Conservation (phyloP, 2,329 filamentous ascomycete genomes). For the Whalleya microplaca region DNA sequence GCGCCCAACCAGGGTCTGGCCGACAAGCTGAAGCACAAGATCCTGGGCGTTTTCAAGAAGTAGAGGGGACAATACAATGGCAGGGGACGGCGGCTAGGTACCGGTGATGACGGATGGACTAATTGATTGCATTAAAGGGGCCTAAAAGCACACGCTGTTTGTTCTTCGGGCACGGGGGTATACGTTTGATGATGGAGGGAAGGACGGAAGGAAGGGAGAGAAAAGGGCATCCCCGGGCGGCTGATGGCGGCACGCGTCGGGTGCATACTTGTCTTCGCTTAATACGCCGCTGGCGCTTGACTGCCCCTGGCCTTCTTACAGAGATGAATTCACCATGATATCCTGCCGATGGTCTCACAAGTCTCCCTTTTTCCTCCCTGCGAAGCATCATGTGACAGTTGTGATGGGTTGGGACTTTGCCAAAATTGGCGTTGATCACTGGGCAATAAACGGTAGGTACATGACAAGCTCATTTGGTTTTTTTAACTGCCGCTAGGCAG, state of each 20-base stretch:
- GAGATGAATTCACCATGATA: slow-evolving; percentile 20
- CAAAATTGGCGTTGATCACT: background rate
- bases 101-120: background rate
- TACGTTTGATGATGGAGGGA: background rate
- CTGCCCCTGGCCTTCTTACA: slow-evolving; percentile 13
- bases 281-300: slow-evolving; percentile 17
- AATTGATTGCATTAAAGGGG: background rate
- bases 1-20: slow-evolving; percentile 48
- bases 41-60: slow-evolving; percentile 56
- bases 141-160: no score
- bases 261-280: slow-evolving; percentile 3
- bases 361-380: background rate
- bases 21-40: slow-evolving; percentile 61
- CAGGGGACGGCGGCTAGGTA: no score
- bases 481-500: slow-evolving; percentile 1
- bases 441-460: background rate
- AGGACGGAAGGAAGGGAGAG: background rate
- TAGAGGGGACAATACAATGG: no score
- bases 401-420: background rate
- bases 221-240: background rate
- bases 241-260: background rate
- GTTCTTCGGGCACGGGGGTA: no score
- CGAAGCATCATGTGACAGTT: background rate
- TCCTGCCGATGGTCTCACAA: slow-evolving; percentile 6
- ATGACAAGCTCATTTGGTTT: background rate